Evolutionary conservation across 768 basidiomycete species (phyloP), one percentile per base, ranked within the genome.

Genomic region (Suillus placidus): DNA sequence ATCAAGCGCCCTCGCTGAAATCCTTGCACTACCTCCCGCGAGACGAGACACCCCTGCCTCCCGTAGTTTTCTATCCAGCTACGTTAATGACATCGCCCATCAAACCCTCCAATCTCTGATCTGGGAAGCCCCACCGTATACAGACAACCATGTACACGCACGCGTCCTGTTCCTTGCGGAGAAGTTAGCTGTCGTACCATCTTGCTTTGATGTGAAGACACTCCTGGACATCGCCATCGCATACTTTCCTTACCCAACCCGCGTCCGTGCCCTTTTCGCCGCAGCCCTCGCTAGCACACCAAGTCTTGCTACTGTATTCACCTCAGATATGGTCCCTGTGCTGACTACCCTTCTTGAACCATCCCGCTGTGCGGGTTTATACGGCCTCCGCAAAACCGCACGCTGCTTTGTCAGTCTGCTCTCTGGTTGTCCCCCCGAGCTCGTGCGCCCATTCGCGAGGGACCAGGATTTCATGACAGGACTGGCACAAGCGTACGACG

Each of bases 221-320:
- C 78, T 93, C 2, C 77, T 92, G 13, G 89, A 92, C 74, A 80
- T 93, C 14, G 77, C 86, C 30, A 81, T 92, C 65, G 80, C 82
- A 6, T 90, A 88, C 71, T 80, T 84, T 0, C 74, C 75, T 9
- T 78, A 85, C 62, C 70, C 79, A 20, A 76, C 82, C 20, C 84
- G 80, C 57, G 72, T 87, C 45, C 82, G 80, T 38, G 72, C 77
- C 1, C 73, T 89, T 8, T 79, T 88, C 67, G 66, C 77, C 6
- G 72, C 78, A 10, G 81, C 84, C 4, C 70, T 81, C 45, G 61
- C 73, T 32, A 75, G 76, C 9, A 76, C 75, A 5, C 66, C 80
- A 1, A 65, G 77, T 26, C 67, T 84, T 6, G 65, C 79, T 18
- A 64, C 74, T 13, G 70, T 70, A 34, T 74, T 85, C 57, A 62